A percentile compares a stretch with the other conserved stretches of the same genome.
These are phyloP conservation scores for Lipomyces oligophaga DNA, from an alignment of 805 yeast species.

Conservation along the genomic window DNA sequence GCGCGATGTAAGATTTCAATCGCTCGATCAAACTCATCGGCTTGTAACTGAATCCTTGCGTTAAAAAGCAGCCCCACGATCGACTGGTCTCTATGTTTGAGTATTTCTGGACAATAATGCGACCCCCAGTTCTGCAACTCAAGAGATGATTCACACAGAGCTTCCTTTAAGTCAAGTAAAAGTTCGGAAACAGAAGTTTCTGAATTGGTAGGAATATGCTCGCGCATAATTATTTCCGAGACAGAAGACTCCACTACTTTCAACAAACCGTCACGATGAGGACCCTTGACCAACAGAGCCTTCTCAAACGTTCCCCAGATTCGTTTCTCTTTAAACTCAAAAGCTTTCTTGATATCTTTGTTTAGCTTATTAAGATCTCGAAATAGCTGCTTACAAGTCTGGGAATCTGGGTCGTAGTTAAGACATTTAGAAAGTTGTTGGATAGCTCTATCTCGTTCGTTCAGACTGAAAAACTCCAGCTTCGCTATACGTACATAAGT, in stretches of 20 bases:
- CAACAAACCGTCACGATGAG: conserved; percentile 23
- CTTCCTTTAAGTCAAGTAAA: conserved; percentile 25
- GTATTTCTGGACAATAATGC: conserved; percentile 32
- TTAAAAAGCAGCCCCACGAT: conserved; percentile 32
- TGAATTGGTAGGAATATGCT: conserved; percentile 4
- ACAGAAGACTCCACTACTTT: conserved; percentile 26
- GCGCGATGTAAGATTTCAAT: conserved; percentile 29
- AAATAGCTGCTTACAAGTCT: conserved; percentile 48
- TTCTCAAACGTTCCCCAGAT: conserved; percentile 17
- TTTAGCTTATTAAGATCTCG: conserved; percentile 25
- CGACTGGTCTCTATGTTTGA: conserved; percentile 32
- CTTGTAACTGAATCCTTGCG: conserved; percentile 24
- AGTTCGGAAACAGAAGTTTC: conserved; percentile 13
- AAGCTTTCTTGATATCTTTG: conserved; percentile 19
- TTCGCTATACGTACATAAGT: conserved; percentile 34
- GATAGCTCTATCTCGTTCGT: conserved; percentile 51
- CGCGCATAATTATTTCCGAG: conserved; percentile 4
- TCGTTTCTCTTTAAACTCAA: conserved; percentile 8
- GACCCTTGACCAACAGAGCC: conserved; percentile 3
- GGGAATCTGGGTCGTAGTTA: conserved; percentile 69
- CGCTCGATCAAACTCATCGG: conserved; percentile 34
- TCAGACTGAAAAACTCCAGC: conserved; percentile 50
- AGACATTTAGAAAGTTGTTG: conserved; percentile 62
- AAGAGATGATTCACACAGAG: conserved; percentile 31
- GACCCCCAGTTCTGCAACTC: conserved; percentile 30